Evolutionary conservation across 2,329 filamentous ascomycete genomes (phyloP).

Genomic region (Trichoderma breve): DNA sequence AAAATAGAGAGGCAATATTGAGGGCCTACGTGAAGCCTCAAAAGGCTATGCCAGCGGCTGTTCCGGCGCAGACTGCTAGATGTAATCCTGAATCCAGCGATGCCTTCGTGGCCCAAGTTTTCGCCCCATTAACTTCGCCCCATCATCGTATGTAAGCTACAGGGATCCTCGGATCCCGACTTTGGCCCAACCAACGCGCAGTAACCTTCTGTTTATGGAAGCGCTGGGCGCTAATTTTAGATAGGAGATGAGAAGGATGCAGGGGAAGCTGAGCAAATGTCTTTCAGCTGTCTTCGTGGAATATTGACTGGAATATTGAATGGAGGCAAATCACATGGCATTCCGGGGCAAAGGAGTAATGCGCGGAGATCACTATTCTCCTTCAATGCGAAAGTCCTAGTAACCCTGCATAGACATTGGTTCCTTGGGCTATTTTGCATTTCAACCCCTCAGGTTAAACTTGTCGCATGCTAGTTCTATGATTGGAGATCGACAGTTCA

Average conservation of each 20-base stretch:
- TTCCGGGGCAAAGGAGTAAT: neutral
- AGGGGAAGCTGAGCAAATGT: neutral
- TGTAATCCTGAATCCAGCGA: neutral
- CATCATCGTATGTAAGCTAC: neutral
- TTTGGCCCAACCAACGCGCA: neutral
- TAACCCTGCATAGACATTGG: neutral
- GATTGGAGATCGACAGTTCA: neutral
- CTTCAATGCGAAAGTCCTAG: neutral
- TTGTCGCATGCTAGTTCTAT: neutral
- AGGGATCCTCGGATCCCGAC: constrained; percentile 1
- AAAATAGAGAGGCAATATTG: neutral
- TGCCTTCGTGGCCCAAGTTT: neutral
- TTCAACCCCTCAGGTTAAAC: neutral
- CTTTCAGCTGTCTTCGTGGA: neutral
- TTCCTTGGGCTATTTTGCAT: neutral
- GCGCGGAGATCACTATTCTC: neutral
- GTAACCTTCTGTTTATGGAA: neutral
- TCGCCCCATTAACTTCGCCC: neutral
- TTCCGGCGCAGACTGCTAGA: neutral
- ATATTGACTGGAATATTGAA: neutral
- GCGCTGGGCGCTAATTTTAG: neutral
- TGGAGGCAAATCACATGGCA: neutral
- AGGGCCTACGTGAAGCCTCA: neutral
- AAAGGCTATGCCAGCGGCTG: neutral
- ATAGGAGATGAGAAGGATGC: neutral